Evolutionary conservation across 176 grass and related monocot species (phyloP), one percentile per base, ranked within the genome.

Genomic region (Alopecurus myosuroides): DNA sequence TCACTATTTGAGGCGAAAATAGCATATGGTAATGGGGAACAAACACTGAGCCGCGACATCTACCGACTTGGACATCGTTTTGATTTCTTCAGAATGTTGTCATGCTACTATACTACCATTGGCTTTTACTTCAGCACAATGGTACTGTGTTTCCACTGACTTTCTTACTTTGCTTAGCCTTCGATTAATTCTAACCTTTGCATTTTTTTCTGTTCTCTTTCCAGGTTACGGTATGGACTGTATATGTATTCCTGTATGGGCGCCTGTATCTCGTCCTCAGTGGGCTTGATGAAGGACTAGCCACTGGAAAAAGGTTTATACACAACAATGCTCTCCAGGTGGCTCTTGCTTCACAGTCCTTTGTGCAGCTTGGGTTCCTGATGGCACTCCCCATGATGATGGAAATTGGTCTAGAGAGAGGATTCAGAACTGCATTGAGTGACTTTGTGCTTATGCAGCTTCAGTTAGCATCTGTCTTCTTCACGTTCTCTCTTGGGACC

Each of bases 51-150:
- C 75, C 93, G 88, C 15, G 97, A 94, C 25, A 63, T 95, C 40
- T 98, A 98, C 56, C 78, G 88, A 49, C 89, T 98, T 63, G 97
- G 97, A 17, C 97, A 98, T 74, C 93, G 91, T 76, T 98, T 98
- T 94, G 97, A 98, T 86, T 95, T 98, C 76, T 98, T 98, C 88
- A 98, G 89, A 84, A 95, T 98, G 97, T 66, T 98, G 77, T 98
- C 97, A 19, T 98, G 93, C 77, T 98, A 98, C 76, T 98, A 90
- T 23, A 98, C 97, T 30, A 98, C 97, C 20, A 91, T 98, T 77
- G 97, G 97, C 22, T 98, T 98, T 68, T 98, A 98, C 88, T 88
- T 95, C 91, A 98, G 89, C 73, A 95, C 91, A 65, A 76, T 98
- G 96, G 96, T 95, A 95, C 78, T 35, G 11, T 31, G 22, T 82